phyloP scores from a whole-genome alignment of 2,329 filamentous ascomycete species.

The Neocucurbitaria cava region DNA sequence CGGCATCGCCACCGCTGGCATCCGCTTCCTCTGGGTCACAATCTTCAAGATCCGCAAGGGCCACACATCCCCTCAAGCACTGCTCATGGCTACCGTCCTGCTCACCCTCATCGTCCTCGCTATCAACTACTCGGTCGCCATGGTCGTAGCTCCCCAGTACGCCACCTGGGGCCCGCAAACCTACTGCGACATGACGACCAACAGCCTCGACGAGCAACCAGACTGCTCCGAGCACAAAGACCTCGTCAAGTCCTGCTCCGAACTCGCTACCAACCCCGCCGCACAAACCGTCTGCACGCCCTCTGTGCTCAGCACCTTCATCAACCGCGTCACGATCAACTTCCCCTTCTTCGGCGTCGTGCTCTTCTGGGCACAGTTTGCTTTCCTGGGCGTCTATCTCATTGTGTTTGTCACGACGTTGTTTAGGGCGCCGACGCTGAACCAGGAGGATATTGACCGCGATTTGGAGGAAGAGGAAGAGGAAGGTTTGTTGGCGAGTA shows the following conservation, averaged over 20 bases:
- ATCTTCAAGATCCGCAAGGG: slow-evolving; percentile 92
- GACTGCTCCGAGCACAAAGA: slow-evolving; percentile 76
- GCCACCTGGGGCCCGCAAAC: slow-evolving; percentile 93
- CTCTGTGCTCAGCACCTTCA: slow-evolving; percentile 86
- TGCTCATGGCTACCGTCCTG: slow-evolving; percentile 89
- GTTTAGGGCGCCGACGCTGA: slow-evolving; percentile 79
- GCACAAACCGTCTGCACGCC: slow-evolving; percentile 87
- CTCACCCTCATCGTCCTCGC: slow-evolving; percentile 88
- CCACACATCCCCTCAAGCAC: slow-evolving; percentile 87
- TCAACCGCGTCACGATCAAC: slow-evolving; percentile 90
- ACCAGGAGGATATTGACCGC: slow-evolving; percentile 80
- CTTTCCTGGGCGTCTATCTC: slow-evolving; percentile 82
- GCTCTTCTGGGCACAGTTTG: slow-evolving; percentile 97
- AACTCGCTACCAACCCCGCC: slow-evolving; percentile 72
- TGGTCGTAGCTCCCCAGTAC: slow-evolving; percentile 96
- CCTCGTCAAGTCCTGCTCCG: slow-evolving; percentile 82
- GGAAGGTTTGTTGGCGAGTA: slow-evolving; percentile 86
- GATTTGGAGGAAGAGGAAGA: slow-evolving; percentile 93
- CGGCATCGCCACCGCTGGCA: slow-evolving; percentile 85
- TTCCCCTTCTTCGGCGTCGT: slow-evolving; percentile 94
- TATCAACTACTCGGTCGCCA: slow-evolving; percentile 90
- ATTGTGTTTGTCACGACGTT: slow-evolving; percentile 80
- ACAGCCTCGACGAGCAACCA: slow-evolving; percentile 69
- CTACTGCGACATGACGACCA: slow-evolving; percentile 79
- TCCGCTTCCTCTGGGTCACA: slow-evolving; percentile 93